Evolutionary conservation across 2,329 filamentous ascomycete genomes (phyloP), one percentile per base, ranked within the genome.

Genomic region (Talaromyces funiculosus): DNA sequence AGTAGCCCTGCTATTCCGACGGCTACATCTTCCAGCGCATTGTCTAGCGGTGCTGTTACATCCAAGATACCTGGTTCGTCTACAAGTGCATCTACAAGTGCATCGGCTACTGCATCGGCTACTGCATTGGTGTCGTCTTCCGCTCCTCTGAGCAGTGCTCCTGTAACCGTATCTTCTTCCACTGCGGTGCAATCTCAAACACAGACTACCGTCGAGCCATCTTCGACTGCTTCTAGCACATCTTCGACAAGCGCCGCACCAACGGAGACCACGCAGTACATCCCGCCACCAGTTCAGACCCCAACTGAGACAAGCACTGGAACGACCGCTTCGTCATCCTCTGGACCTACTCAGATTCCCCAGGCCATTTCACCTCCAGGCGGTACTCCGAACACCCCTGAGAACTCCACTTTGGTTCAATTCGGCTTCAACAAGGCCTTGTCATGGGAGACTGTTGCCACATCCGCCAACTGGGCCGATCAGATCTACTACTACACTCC

Each of bases 401-500:
- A 80, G 3, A 89, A 90, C 66, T 86, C 84, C 0, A 86, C 84
- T 3, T 76, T 90, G 67, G 87, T 96, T 66, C 91, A 96, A 72
- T 82, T 97, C 64, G 94, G 90, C 35, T 97, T 97, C 82, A 79
- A 85, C 57, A 88, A 86, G 69, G 83, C 84, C 1, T 82, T 96
- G 67, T 93, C 95, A 77, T 99, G 94, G 74, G 78, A 83, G 8
- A 96, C 95, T 71, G 89, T 97, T 29, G 86, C 88, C 10, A 80
- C 79, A 22, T 86, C 88, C 64, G 81, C 85, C 14, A 81, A 87
- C 64, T 89, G 92, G 18, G 89, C 90, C 4, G 85, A 85, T 40
- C 93, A 97, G 75, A 90, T 99, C 69, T 96, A 97, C 78, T 77
- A 84, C 57, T 89, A 85, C 65, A 79, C 97, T 3, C 92, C 92